Base-by-base conservation (phyloP, 129 eudicot species). In the Logfia minima region DNA sequence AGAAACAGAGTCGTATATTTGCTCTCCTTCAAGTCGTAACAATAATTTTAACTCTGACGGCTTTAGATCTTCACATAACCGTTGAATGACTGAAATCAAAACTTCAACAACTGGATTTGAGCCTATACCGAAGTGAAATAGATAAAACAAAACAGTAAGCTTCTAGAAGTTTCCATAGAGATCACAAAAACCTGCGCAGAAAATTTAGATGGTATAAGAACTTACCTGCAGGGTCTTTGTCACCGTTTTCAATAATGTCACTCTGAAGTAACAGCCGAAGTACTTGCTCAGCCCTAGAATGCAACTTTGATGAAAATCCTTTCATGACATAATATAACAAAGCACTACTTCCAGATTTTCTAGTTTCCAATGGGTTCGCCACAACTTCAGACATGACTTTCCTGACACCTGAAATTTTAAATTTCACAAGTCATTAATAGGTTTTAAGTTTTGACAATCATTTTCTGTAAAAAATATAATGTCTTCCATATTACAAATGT, bases 251-350 rank as follows among this genome's bases (percentile, higher is more conserved):
- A 76, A 84, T 76, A 65, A 79, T 67, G 21, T 90, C 84, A 51
- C 80, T 66, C 41, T 86, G 82, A 66, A 85, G 56, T 76, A 91
- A 84, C 29, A 83, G 65, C 76, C 60, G 84, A 56, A 94, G 43
- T 35, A 89, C 87, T 65, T 83, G 76, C 73, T 83, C 87, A 18
- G 97, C 87, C 65, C 79, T 87, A 35, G 96, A 94, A 78, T 94
- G 98, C 71, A 94, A 82, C 80, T 83, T 94, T 64, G 89, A 91
- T 55, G 93, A 80, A 66, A 87, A 81, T 79, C 92, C 96, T 80
- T 89, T 88, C 92, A 94, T 83, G 34, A 81, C 84, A 76, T 84
- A 85, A 83, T 77, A 91, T 32, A 94, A 83, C 79, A 91, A 79
- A 1, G 88, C 83, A 85, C 87, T 85, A 31, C 62, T 96, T 68